Base-by-base conservation (phyloP, 306 rosid species). In the Geum urbanum region DNA sequence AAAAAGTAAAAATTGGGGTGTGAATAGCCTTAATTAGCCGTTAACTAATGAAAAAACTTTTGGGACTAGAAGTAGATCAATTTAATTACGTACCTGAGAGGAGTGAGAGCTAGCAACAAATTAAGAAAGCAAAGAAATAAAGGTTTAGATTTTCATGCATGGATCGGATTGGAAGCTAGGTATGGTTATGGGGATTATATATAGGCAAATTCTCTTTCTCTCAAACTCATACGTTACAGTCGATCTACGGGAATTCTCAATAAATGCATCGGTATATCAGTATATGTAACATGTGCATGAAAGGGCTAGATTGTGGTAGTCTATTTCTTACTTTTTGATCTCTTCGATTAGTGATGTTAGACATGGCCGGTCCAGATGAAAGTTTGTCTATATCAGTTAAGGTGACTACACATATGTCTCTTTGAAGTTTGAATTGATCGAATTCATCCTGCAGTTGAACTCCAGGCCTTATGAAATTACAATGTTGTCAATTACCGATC, bases 41-140 rank as follows among this genome's bases (percentile, higher is more conserved):
- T n/a, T n/a, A n/a, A 27, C 32, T 27, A 27, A 27, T 27, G 32
- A 27, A 27, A 27, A 27, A 27, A 27, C 2, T 2, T 1, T 27
- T 24, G 0, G 18, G 15, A 22, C 46, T 6, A 68, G 39, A 39
- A 39, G 72, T 53, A 40, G 53, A 20, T 54, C 40, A 54, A 13
- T 69, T 54, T 22, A 54, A 13, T 69, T 19, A 69, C 37, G 37
- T 32, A 32, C 64, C 55, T 54, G 16, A 13, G n/a, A n/a, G n/a
- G n/a, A n/a, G n/a, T n/a, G n/a, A n/a, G 73, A 52, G 63, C 19
- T 52, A 14, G 52, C 41, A 40, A 20, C 19, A 19, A 43, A 32
- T 32, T 32, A 1, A 69, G 32, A 24, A 67, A 41, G 24, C 18
- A 49, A 13, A 13, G 41, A 9, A 19, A 50, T 8, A 41, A 63